Conservation (phyloP, 1,284 basidiomycete species). For the Cryptococcus deneoformans region DNA sequence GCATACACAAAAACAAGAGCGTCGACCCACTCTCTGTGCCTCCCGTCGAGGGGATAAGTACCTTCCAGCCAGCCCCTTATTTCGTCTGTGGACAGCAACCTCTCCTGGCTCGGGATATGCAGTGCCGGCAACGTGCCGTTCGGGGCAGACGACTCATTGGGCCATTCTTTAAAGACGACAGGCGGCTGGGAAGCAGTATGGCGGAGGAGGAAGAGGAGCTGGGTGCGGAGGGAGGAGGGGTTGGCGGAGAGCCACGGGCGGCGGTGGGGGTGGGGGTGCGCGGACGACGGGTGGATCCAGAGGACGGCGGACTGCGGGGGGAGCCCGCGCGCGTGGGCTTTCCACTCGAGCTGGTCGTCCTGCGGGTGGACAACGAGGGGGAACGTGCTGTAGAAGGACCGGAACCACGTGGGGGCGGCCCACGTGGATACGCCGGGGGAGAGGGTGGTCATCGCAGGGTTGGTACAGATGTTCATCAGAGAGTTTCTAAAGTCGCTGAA, state of each 20-base stretch:
- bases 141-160: conserved; percentile 33
- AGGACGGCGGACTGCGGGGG: conserved; percentile 12
- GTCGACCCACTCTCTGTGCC: conserved; percentile 24
- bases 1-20: neutral
- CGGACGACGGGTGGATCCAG: conserved; percentile 24
- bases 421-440: conserved; percentile 7
- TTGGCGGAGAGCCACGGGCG: conserved; percentile 34
- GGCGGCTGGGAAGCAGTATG: conserved; percentile 9
- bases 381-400: conserved; percentile 41
- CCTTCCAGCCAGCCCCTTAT: conserved; percentile 39
- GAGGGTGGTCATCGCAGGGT: too few relatives aligned
- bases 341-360: conserved; percentile 37
- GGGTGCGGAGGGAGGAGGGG: conserved; percentile 35
- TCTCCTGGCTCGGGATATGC: conserved; percentile 28
- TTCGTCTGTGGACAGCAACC: conserved; percentile 28
- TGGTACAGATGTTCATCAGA: too few relatives aligned
- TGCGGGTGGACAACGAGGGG: conserved; percentile 42
- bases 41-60: conserved; percentile 26
- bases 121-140: conserved; percentile 30
- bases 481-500: too few relatives aligned
- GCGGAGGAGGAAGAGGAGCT: conserved; percentile 42
- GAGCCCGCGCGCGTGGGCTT: conserved; percentile 6
- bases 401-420: conserved; percentile 36
- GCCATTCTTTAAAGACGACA: conserved; percentile 34
- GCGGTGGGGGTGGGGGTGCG: conserved; percentile 14